Conservation (phyloP, 345 rosid genomes). For the Salix koriyanagi region DNA sequence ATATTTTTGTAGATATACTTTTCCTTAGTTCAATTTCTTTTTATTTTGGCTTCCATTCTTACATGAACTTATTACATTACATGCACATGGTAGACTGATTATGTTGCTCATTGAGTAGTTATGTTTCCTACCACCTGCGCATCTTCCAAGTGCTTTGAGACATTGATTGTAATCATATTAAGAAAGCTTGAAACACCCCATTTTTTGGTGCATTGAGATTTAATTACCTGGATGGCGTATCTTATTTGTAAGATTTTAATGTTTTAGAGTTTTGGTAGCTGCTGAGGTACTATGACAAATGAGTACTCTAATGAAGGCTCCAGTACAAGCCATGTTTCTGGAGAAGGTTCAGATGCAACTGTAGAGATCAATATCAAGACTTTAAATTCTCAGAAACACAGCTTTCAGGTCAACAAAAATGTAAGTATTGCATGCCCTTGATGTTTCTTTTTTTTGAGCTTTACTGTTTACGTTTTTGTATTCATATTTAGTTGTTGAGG, state of each 20-base stretch:
- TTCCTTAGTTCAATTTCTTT: not conserved
- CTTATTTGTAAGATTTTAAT: not conserved
- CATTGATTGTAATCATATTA: not conserved
- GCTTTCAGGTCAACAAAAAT: constrained; percentile 63
- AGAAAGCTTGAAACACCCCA: not conserved
- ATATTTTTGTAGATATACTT: not conserved
- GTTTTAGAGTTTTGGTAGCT: constrained; percentile 15
- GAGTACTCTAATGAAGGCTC: constrained; percentile 47
- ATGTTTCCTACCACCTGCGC: not conserved
- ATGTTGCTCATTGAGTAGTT: not conserved
- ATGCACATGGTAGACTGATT: not conserved
- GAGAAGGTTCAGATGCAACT: constrained; percentile 47
- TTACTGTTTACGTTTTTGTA: not conserved
- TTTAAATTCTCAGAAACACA: constrained; percentile 64
- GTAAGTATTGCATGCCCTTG: constrained; percentile 39
- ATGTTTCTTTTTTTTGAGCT: not conserved
- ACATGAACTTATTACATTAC: not conserved
- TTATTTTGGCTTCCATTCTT: not conserved
- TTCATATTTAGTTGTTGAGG: not conserved
- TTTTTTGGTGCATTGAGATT: not conserved
- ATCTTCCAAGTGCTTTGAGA: not conserved
- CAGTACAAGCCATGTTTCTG: constrained; percentile 41
- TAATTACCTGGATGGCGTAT: constrained; percentile 1
- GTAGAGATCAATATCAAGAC: constrained; percentile 85
- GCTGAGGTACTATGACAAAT: constrained; percentile 54